Percentiles rank a stretch among this genome's conserved stretches.
phyloP scores from a whole-genome alignment of 371 early-diverging fungal species.

The Funneliformis caledonium region DNA sequence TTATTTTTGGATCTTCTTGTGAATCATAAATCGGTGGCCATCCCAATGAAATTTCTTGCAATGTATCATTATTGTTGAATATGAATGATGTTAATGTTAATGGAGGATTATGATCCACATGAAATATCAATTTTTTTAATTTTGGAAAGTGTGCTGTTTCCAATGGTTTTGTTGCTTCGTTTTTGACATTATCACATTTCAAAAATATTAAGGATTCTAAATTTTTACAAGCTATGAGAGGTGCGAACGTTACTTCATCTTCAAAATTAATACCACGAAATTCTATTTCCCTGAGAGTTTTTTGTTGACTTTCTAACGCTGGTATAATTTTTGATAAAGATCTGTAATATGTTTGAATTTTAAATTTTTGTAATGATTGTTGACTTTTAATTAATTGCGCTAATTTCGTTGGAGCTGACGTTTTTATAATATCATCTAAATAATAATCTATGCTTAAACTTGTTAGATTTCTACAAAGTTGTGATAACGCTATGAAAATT shows the following conservation, averaged over 20 bases:
- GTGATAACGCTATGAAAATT: conserved; percentile 4
- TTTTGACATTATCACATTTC: conserved; percentile 19
- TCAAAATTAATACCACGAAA: conserved; percentile 27
- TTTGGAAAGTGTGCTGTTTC: conserved; percentile 5
- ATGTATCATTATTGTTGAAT: not conserved
- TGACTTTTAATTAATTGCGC: conserved; percentile 26
- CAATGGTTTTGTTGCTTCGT: conserved; percentile 11
- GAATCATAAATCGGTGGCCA: not conserved
- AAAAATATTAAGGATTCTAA: conserved; percentile 4
- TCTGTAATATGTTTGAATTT: not conserved
- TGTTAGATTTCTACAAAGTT: conserved; percentile 12
- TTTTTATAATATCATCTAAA: not conserved
- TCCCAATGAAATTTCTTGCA: conserved; percentile 3
- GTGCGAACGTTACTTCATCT: conserved; percentile 6
- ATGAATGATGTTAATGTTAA: not conserved
- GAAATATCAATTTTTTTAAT: conserved; percentile 11
- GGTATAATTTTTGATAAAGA: conserved; percentile 1
- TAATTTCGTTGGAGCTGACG: not conserved
- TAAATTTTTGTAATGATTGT: conserved; percentile 9
- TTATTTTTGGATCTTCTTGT: conserved; percentile 14
- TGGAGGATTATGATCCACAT: conserved; percentile 7
- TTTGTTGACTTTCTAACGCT: conserved; percentile 12
- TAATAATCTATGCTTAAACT: conserved; percentile 16
- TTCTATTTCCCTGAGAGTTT: not conserved
- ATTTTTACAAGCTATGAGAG: not conserved